Evolutionary conservation across 495 filamentous ascomycete genomes (phyloP).

Genomic region (Geopyxis carbonaria): DNA sequence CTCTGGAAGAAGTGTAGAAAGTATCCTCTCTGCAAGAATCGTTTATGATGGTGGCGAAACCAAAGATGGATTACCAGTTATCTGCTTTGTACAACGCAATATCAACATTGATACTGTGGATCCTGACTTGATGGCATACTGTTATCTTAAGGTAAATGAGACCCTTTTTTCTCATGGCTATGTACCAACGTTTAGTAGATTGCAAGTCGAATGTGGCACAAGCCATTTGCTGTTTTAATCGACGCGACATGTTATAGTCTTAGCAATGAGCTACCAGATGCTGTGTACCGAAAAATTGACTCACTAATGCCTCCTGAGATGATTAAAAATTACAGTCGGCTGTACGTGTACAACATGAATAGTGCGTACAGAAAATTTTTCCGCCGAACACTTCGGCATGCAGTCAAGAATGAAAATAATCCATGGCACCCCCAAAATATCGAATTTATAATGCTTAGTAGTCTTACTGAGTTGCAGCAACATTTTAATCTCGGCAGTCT

Average conservation of each 20-base stretch:
- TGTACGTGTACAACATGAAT: conserved; percentile 56
- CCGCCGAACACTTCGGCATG: conserved; percentile 38
- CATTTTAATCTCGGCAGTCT: conserved; percentile 48
- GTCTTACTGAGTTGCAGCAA: conserved; percentile 40
- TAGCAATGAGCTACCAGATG: conserved; percentile 43
- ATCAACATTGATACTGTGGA: conserved; percentile 43
- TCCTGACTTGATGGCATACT: conserved; percentile 44
- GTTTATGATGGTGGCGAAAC: conserved; percentile 53
- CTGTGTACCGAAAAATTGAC: conserved; percentile 39
- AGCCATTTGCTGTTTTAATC: conserved; percentile 45
- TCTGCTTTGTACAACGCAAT: conserved; percentile 47
- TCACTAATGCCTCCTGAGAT: conserved; percentile 42
- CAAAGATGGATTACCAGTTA: conserved; percentile 48
- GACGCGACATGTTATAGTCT: conserved; percentile 49
- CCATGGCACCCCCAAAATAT: conserved; percentile 40
- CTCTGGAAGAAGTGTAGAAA: conserved; percentile 43
- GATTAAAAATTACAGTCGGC: conserved; percentile 35
- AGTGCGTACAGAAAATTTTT: conserved; percentile 46
- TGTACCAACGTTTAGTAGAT: conserved; percentile 29
- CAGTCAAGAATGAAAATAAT: conserved; percentile 36
- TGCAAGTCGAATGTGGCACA: conserved; percentile 49
- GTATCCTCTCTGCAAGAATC: conserved; percentile 39
- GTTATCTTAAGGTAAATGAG: conserved; percentile 43
- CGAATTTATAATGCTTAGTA: conserved; percentile 44
- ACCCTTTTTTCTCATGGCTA: not conserved